A percentile compares a stretch with the other conserved stretches of the same genome.
Conservation (phyloP, 129 eudicot species). For the Lactuca saligna region DNA sequence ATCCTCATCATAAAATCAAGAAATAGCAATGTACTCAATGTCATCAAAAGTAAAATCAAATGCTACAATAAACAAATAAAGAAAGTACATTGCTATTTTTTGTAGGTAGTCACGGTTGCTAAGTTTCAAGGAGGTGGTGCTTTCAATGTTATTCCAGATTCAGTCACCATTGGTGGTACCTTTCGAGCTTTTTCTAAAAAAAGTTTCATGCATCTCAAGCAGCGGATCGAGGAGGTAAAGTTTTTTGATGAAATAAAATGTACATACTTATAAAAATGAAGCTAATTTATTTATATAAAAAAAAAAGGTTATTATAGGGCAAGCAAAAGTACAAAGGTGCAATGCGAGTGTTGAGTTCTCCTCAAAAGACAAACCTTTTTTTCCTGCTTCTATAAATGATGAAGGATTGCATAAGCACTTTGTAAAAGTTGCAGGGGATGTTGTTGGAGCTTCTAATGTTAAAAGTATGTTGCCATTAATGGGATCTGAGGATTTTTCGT, state of each 20-base stretch:
- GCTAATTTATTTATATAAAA: slow-evolving; percentile 11
- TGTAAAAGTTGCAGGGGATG: slow-evolving; percentile 50
- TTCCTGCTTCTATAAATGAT: slow-evolving; percentile 75
- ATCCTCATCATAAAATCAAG: not conserved
- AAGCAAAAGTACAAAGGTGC: slow-evolving; percentile 93
- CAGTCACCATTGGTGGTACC: slow-evolving; percentile 91
- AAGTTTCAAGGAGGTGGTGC: slow-evolving; percentile 95
- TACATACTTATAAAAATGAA: slow-evolving; percentile 2
- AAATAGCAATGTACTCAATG: not conserved
- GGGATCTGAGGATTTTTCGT: slow-evolving; percentile 94
- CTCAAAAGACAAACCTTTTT: slow-evolving; percentile 45
- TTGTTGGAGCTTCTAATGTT: slow-evolving; percentile 60
- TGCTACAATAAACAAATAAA: too few species aligned
- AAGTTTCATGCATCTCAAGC: slow-evolving; percentile 71
- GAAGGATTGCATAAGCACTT: slow-evolving; percentile 56
- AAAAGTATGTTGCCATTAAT: slow-evolving; percentile 63
- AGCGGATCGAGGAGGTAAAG: slow-evolving; percentile 86
- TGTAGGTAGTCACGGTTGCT: slow-evolving; percentile 90
- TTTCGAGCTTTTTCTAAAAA: slow-evolving; percentile 77
- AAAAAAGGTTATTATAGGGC: slow-evolving; percentile 72
- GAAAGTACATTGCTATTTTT: not conserved
- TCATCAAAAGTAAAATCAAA: too few species aligned
- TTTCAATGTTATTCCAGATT: slow-evolving; percentile 96
- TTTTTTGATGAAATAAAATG: too few species aligned
- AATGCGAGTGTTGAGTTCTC: slow-evolving; percentile 81